These are phyloP conservation scores for Candida hungchunana DNA, from an alignment of 805 yeast species.

Conservation along the genomic window DNA sequence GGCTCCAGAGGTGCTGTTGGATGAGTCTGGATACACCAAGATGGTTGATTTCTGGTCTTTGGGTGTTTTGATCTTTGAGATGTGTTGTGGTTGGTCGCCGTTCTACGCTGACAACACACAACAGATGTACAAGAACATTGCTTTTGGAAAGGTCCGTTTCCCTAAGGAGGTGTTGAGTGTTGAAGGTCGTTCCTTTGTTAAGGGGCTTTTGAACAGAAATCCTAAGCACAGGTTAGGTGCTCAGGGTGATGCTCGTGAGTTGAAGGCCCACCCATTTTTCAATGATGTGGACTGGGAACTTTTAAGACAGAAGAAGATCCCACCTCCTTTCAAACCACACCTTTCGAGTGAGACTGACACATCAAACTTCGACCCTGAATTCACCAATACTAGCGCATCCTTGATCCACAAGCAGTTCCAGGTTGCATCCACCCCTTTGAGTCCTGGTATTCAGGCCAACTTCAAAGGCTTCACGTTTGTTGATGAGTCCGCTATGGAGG, in stretches of 20 bases:
- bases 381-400: constrained; percentile 87
- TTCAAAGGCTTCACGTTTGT: constrained; percentile 97
- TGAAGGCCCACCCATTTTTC: constrained; percentile 89
- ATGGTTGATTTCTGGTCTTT: constrained; percentile 99
- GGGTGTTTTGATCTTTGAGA: constrained; percentile 94
- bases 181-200: constrained; percentile 93
- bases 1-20: constrained; percentile 94
- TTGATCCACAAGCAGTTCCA: constrained; percentile 64
- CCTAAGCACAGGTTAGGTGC: constrained; percentile 96
- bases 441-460: constrained; percentile 94
- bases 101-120: constrained; percentile 97
- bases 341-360: constrained; percentile 88
- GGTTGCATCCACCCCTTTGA: constrained; percentile 64
- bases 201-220: constrained; percentile 90
- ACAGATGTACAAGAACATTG: constrained; percentile 98
- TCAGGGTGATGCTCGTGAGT: constrained; percentile 84
- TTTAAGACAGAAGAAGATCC: constrained; percentile 71
- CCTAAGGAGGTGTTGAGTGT: constrained; percentile 92
- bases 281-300: constrained; percentile 87
- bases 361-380: constrained; percentile 96
- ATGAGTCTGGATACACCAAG: constrained; percentile 94
- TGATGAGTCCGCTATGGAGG: constrained; percentile 89
- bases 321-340: constrained; percentile 97
- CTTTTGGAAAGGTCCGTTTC: constrained; percentile 95
- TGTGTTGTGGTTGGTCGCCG: constrained; percentile 99